Base-by-base conservation (phyloP, 2,329 filamentous ascomycete genomes). In the Penicillium palitans region DNA sequence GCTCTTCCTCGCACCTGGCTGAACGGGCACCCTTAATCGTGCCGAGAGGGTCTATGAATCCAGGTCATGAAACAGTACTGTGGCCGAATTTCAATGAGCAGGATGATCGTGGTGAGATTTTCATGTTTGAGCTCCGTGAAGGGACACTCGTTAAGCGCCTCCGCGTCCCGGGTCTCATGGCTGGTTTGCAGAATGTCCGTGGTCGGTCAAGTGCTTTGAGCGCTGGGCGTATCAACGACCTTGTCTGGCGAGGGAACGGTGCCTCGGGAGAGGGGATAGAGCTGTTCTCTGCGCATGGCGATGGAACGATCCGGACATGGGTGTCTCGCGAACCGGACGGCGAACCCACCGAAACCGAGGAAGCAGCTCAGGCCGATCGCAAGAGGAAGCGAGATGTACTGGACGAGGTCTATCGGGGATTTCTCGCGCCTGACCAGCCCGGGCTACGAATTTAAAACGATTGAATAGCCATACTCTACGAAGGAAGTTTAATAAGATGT, bases 281-380 rank as follows among this genome's bases (percentile, higher is more conserved):
- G 64, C 83, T 97, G 57, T 96, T 91, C 75, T 95, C 91, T 53
- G 89, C 87, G 2, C 91, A 96, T 68, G 81, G 88, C 3, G 91
- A 97, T 70, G 93, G 93, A 0, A 88, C 88, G 52, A 93, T 98
- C 57, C 83, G 89, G 45, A 84, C 85, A 4, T 97, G 93, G 92
- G 81, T 83, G 65, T 89, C 90, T 2, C 78, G 79, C 37, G 75
- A 85, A 6, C 74, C 79, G 1, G 84, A 83, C 5, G 78, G 80
- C 6, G 75, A 73, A 35, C 70, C 68, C 3, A 68, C 73, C 13
- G 77, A 79, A 55, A 73, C 71, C 59, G 79, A 82, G 35, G 77
- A 82, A 24, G 78, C 80, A n/a, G 84, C 81, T 61, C 76, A 78
- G 39, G 70, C 74, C 12, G 76, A 75, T 52, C 82, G 80, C 61